These are phyloP conservation scores for Penicillium vulpinum DNA, from an alignment of 2,329 filamentous ascomycete genomes.

Conservation along the genomic window DNA sequence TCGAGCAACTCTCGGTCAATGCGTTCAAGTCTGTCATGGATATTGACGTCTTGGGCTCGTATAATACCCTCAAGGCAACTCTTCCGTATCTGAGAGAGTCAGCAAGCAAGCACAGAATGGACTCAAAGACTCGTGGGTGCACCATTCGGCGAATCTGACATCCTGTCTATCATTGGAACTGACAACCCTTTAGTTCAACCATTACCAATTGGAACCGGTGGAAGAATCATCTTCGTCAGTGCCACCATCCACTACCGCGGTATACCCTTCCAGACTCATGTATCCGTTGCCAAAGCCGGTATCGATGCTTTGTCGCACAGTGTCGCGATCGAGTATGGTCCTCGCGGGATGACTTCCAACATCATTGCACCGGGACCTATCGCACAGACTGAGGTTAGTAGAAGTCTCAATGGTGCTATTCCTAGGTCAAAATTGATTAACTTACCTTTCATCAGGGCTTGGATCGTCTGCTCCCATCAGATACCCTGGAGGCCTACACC, in stretches of 20 bases:
- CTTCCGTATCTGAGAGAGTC: constrained; percentile 77
- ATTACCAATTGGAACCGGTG: constrained; percentile 61
- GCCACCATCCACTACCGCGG: constrained; percentile 91
- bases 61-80: constrained; percentile 91
- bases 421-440: not conserved
- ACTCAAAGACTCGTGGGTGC: constrained; percentile 54
- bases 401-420: no score
- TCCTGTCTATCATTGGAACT: constrained; percentile 1
- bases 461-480: constrained; percentile 60
- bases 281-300: constrained; percentile 86
- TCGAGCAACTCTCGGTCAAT: constrained; percentile 78
- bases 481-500: constrained; percentile 49
- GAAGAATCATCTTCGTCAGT: constrained; percentile 85
- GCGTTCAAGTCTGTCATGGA: constrained; percentile 96
- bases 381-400: constrained; percentile 67
- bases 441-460: constrained; percentile 54
- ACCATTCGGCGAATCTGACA: not conserved
- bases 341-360: constrained; percentile 81
- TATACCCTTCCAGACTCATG: constrained; percentile 81
- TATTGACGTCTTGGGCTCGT: constrained; percentile 91
- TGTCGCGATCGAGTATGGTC: constrained; percentile 85
- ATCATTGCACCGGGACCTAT: constrained; percentile 88
- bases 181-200: constrained; percentile 26
- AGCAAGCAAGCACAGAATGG: constrained; percentile 61
- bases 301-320: constrained; percentile 81